Evolutionary conservation across 2,329 filamentous ascomycete genomes (phyloP), one percentile per base, ranked within the genome.

Genomic region (Diplodia mutila): DNA sequence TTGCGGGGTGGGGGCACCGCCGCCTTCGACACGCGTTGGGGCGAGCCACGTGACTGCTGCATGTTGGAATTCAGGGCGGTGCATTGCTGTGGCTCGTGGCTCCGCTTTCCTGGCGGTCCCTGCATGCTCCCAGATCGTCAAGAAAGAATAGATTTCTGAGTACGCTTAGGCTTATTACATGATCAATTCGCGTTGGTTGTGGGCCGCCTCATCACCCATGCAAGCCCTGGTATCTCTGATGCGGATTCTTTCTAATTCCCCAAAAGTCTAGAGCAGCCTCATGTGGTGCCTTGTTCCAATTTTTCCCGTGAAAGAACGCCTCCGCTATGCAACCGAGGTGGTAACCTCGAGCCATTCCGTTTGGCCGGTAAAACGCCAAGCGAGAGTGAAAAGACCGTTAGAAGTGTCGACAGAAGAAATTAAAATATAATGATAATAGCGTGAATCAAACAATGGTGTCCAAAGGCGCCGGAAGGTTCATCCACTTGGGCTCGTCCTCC

Each of bases 401-500:
- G n/a, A 32, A 59, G 32, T 34, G 14, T 25, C 34, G 23, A 49
- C 29, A 48, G 12, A 37, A 21, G 48, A 3, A 14, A 53, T 34
- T 23, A 46, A 48, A 32, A 1, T 29, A 8, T 34, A 18, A 32
- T 32, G 6, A 6, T 9, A 21, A 29, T 14, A 25, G 29, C 11
- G 18, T n/a, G 25, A 34, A 32, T 67, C 55, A 67, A 29, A 46
- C 42, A 21, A 52, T 42, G 9, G 52, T 52, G 57, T 67, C 66
- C 48, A 65, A 27, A 8, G 78, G 77, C 7, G 73, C 48, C 2
- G 61, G 49, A n/a, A 79, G 75, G 48, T 73, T 75, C 46, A 72
- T 71, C 78, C 78, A 80, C 37, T 74, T 73, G 27, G 73, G 71
- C 49, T 75, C 66, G 25, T 75, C 76, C 61, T 78, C 71, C 32